Base-by-base conservation (phyloP, 2,329 filamentous ascomycete species). In the Metarhizium guizhouense region DNA sequence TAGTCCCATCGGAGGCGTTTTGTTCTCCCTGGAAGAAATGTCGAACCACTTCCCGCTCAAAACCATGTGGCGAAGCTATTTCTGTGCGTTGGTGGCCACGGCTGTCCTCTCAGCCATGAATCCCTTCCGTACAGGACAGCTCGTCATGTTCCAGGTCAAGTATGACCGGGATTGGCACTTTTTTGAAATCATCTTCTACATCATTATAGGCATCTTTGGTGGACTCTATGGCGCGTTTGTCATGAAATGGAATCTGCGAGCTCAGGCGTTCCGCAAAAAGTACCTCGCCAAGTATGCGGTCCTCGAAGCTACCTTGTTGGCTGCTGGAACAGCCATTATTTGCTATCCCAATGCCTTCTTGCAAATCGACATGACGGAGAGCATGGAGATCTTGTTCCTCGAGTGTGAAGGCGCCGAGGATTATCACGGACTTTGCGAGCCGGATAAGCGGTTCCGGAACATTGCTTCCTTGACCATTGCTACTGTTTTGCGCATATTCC, bases 151-250 rank as follows among this genome's bases (percentile, higher is more conserved):
- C 72, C 92, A 96, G 65, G 93, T 99, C 65, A 84, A 85, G 64
- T 99, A 99, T 67, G 93, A 97, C 70, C 87, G 93, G 45, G 87
- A 88, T 45, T 99, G 94, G 94, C 94, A 99, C 73, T 96, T 96
- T 66, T 99, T 99, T 67, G 94, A 99, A 69, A 79, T 94, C 3
- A 72, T 96, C 30, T 97, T 97, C 68, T 99, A 95, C 71, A 81
- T 96, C 61, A 76, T 96, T 54, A 84, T 99, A 59, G 94, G 94
- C 50, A 80, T 94, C 32, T 97, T 99, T 63, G 94, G 94, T 45
- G 94, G 94, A 6, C 77, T 97, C 3, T 99, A 99, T 63, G 94
- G 94, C 55, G 93, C 93, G 14, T 90, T 97, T 64, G 91, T 97
- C 56, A 99, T 97, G 69, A 96, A 96, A 68, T 96, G 93, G 90